These are phyloP conservation scores for Knoxia roxburghii DNA, from an alignment of 257 asterid species.

Conservation along the genomic window DNA sequence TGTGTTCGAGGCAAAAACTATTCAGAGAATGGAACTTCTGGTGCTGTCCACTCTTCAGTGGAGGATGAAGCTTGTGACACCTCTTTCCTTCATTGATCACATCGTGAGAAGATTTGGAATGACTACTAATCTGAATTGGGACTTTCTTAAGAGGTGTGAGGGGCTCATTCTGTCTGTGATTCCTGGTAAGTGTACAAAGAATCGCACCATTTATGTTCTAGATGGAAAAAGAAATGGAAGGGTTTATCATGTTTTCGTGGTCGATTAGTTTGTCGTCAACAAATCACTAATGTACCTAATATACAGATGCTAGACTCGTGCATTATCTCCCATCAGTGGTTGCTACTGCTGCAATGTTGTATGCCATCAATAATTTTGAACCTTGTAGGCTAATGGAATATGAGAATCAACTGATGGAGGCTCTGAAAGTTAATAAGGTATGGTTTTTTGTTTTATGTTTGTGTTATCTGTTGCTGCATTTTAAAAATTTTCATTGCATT, in stretches of 20 bases:
- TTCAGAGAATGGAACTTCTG: slow-evolving; percentile 85
- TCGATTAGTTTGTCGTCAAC: background rate
- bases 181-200: slow-evolving; percentile 41
- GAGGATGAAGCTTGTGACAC: slow-evolving; percentile 87
- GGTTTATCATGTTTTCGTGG: background rate
- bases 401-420: slow-evolving; percentile 26
- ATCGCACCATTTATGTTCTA: background rate
- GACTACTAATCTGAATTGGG: slow-evolving; percentile 46
- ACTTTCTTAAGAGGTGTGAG: slow-evolving; percentile 58
- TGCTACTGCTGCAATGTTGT: slow-evolving; percentile 37
- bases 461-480: background rate
- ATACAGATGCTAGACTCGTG: slow-evolving; percentile 61
- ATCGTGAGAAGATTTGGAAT: slow-evolving; percentile 64
- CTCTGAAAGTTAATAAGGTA: slow-evolving; percentile 35
- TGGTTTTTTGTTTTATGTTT: slow-evolving; percentile 5
- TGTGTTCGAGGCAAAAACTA: slow-evolving; percentile 78
- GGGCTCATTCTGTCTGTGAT: slow-evolving; percentile 49
- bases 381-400: slow-evolving; percentile 25
- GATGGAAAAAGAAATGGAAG: background rate
- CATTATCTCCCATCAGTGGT: slow-evolving; percentile 46
- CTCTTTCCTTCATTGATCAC: slow-evolving; percentile 79
- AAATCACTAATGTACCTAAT: background rate
- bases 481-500: background rate
- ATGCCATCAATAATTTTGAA: slow-evolving; percentile 30
- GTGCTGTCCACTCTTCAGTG: slow-evolving; percentile 70